These are phyloP conservation scores for Colletotrichum brevisporum DNA, from an alignment of 2,329 filamentous ascomycete genomes.

Conservation along the genomic window DNA sequence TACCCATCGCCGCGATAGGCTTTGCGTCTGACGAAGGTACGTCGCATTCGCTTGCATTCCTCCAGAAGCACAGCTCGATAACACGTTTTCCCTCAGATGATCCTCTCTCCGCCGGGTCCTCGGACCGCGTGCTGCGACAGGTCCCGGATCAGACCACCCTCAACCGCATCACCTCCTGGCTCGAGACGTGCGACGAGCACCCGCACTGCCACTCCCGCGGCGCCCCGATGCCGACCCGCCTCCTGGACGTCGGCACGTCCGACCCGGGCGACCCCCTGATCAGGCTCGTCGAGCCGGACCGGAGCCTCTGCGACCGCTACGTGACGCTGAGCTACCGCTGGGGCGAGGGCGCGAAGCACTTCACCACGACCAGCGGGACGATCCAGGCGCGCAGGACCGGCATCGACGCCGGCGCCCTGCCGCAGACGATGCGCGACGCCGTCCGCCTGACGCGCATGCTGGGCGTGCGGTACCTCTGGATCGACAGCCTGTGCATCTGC, in stretches of 20 bases:
- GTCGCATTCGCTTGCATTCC: not conserved
- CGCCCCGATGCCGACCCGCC: constrained; percentile 7
- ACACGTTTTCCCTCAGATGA: not conserved
- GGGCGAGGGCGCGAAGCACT: constrained; percentile 14
- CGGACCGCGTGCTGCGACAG: constrained; percentile 20
- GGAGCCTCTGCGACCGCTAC: constrained; percentile 5
- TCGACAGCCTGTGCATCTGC: constrained; percentile 50
- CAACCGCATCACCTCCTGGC: constrained; percentile 20
- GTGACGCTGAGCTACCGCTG: constrained; percentile 34
- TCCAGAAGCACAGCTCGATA: not conserved
- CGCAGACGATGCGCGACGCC: constrained; percentile 46
- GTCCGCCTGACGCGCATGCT: constrained; percentile 44
- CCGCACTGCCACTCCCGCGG: constrained; percentile 1
- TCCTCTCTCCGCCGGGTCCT: constrained; percentile 9
- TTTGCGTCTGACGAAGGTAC: constrained; percentile 28
- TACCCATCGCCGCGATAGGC: constrained; percentile 19
- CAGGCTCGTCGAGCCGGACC: constrained; percentile 23
- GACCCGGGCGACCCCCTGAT: not conserved
- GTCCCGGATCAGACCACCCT: constrained; percentile 21
- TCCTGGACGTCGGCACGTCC: constrained; percentile 10
- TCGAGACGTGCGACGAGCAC: constrained; percentile 27
- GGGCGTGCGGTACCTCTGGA: constrained; percentile 47
- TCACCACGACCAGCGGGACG: constrained; percentile 26
- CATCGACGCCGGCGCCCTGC: constrained; percentile 25
- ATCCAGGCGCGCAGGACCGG: constrained; percentile 18